Conservation (phyloP, 139 green algal species). For the Chlamydomonas incerta region DNA sequence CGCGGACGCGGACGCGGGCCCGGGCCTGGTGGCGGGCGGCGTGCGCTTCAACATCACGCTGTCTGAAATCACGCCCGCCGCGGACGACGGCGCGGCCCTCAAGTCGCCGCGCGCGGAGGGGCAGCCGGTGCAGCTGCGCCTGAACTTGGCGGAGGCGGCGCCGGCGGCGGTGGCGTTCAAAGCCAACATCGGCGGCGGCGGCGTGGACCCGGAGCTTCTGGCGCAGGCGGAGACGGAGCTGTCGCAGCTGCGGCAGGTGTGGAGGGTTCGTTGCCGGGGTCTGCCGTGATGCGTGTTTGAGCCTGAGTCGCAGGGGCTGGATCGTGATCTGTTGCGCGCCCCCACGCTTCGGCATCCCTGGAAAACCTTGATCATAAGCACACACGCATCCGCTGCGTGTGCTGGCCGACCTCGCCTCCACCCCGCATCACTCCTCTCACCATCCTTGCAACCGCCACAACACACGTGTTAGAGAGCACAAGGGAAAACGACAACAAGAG, state of each 20-base stretch:
- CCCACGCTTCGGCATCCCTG: no score
- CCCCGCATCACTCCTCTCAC: no score
- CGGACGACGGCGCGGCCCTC: background rate
- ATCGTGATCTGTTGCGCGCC: no score
- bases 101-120: background rate
- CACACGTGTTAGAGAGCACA: no score
- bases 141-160: background rate
- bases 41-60: constrained; percentile 32
- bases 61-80: constrained; percentile 10
- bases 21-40: constrained; percentile 6
- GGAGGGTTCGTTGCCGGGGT: no score
- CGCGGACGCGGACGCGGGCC: background rate
- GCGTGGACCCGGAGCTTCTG: background rate
- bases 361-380: no score
- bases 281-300: no score
- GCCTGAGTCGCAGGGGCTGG: no score
- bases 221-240: background rate
- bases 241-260: constrained; percentile 8
- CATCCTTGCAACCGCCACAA: no score
- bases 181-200: background rate
- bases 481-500: no score
- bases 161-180: background rate
- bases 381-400: no score
- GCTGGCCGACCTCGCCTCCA: no score
- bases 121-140: background rate